Evolutionary conservation across 2,329 filamentous ascomycete genomes (phyloP).

Genomic region (Phyllosticta paracitricarpa): DNA sequence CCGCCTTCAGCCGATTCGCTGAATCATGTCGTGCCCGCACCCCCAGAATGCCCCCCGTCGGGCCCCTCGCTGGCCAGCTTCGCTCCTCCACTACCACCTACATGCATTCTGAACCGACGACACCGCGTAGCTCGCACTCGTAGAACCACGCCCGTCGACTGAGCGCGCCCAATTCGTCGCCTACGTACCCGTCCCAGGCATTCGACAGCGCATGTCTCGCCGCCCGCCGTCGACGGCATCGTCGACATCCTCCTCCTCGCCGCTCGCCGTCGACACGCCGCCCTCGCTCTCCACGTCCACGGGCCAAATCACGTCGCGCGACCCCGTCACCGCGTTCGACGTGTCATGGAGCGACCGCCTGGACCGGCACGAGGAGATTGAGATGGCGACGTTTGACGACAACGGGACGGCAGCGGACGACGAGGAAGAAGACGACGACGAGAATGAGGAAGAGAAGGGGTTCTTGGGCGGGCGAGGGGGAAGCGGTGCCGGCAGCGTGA

Average conservation of each 20-base stretch:
- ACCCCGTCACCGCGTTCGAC: neutral
- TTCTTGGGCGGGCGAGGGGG: constrained; percentile 1
- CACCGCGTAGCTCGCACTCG: neutral
- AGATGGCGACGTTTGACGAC: neutral
- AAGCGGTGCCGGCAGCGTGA: neutral
- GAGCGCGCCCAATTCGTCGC: neutral
- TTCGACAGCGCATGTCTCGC: neutral
- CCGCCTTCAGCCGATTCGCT: neutral
- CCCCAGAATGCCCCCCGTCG: neutral
- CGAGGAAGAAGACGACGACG: constrained; percentile 19
- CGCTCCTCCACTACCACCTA: neutral
- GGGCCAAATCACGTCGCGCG: neutral
- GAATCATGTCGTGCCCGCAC: neutral
- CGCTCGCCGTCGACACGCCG: neutral
- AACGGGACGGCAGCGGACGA: neutral
- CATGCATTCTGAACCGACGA: neutral
- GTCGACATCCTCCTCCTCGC: neutral
- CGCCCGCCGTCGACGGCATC: neutral
- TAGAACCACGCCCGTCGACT: neutral
- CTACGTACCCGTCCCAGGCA: neutral
- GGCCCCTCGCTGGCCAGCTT: neutral
- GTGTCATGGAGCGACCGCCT: constrained; percentile 2
- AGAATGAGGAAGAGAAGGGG: constrained; percentile 2
- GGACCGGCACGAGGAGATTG: neutral
- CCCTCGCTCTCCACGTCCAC: neutral